Base-by-base conservation (phyloP, 108 stramenopile genomes). In the Nannochloropsis salina region DNA sequence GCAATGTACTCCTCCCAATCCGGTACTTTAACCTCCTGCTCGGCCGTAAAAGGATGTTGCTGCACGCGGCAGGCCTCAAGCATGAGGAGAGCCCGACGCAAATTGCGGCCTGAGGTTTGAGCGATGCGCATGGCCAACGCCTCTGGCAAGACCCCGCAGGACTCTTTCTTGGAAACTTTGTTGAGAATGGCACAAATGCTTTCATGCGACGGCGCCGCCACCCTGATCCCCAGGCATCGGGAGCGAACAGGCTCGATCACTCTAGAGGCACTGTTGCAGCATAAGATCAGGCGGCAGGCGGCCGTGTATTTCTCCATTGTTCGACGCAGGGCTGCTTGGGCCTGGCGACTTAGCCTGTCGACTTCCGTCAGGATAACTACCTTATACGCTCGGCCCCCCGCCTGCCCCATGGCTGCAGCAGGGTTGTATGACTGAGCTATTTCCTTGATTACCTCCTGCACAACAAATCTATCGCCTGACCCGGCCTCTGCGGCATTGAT, bases 381-480 rank as follows among this genome's bases (percentile, higher is more conserved):
- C 89, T 97, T 96, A 88, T 94, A 97, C 10, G 82, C 9, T 41
- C 31, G 79, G 12, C 51, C 42, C 12, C 15, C 42, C 42, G 82
- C 82, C 82, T 43, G 42, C 9, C 42, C 82, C 42, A 42, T 9
- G 15, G 82, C 82, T 43, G 42, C 82, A 42, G 82, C 42, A 44
- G 84, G 44, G 80, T 21, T 51, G 3, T 80, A 42, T 85, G 43
- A 83, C 42, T 89, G 90, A 1, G 99, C 99, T 84, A 98, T 97
- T 90, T 99, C 97, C 90, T 99, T 99, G 92, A 99, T 97, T 87
- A 98, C 96, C 86, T 98, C 97, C 87, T 98, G 97, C 20, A 99
- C 94, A 83, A 97, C 96, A 41, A 44, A 91, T n/a, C 97, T 94
- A 92, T 99, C 99, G 88, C 95, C 94, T 85, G 92, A 91, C 9